These are phyloP conservation scores for Hymenoscyphus infarciens DNA, from an alignment of 2,329 filamentous ascomycete species.

Conservation along the genomic window DNA sequence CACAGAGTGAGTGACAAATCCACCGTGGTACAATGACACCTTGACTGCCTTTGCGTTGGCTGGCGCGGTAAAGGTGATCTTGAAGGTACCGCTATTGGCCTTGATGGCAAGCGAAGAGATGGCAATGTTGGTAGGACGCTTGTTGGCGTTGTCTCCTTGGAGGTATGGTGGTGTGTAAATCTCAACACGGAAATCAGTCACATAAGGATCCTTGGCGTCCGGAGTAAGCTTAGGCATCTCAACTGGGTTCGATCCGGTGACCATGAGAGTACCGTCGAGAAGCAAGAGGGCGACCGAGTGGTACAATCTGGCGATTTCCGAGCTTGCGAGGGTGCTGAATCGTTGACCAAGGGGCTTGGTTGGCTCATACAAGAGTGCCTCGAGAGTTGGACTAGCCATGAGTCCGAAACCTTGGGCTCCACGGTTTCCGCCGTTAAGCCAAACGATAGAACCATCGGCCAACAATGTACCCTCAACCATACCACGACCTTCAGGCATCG, in stretches of 20 bases:
- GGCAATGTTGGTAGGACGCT: slow-evolving; percentile 46
- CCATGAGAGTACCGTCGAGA: slow-evolving; percentile 55
- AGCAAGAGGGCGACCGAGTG: slow-evolving; percentile 58
- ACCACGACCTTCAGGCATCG: slow-evolving; percentile 54
- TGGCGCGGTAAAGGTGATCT: slow-evolving; percentile 45
- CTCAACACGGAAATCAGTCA: slow-evolving; percentile 60
- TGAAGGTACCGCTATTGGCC: slow-evolving; percentile 43
- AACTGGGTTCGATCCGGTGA: slow-evolving; percentile 59
- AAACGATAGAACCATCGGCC: slow-evolving; percentile 56
- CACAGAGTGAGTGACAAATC: slow-evolving; percentile 57
- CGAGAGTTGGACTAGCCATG: slow-evolving; percentile 49
- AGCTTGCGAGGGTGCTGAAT: slow-evolving; percentile 43
- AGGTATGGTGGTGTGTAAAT: slow-evolving; percentile 60
- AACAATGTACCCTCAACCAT: slow-evolving; percentile 60
- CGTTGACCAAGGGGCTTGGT: slow-evolving; percentile 47
- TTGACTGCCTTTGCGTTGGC: slow-evolving; percentile 42
- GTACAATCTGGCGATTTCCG: slow-evolving; percentile 50
- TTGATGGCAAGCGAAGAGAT: slow-evolving; percentile 44
- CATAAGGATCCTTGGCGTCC: slow-evolving; percentile 44
- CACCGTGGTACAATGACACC: slow-evolving; percentile 54
- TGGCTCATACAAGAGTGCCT: slow-evolving; percentile 57
- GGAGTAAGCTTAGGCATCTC: slow-evolving; percentile 51
- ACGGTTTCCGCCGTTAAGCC: slow-evolving; percentile 55
- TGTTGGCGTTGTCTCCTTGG: slow-evolving; percentile 45
- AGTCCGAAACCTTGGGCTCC: slow-evolving; percentile 60